Evolutionary conservation across 805 yeast species (phyloP).

Genomic region (Yamadazyma sp.): DNA sequence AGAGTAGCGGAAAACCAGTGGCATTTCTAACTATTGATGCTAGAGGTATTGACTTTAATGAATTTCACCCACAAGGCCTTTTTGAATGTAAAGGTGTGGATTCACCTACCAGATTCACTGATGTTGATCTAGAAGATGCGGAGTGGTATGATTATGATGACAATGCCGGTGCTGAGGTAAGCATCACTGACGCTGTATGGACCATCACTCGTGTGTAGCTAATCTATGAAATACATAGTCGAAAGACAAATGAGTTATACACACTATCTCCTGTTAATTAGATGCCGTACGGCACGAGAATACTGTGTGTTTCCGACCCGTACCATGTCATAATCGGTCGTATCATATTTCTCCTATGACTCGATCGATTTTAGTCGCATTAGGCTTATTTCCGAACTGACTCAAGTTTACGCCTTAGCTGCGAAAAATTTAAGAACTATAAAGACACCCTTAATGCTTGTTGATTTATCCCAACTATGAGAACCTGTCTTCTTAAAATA

Average conservation of each 20-base stretch:
- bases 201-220: constrained; percentile 41
- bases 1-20: constrained; percentile 43
- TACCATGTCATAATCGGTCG: too few species aligned
- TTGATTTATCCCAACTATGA: constrained; percentile 9
- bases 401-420: constrained; percentile 4
- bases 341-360: too few species aligned
- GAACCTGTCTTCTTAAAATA: constrained; percentile 12
- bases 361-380: too few species aligned
- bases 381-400: constrained; percentile 4
- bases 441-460: background rate
- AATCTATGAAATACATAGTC: too few species aligned
- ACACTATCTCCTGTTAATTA: too few species aligned
- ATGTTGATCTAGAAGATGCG: constrained; percentile 70
- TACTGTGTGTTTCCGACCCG: too few species aligned
- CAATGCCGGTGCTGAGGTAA: constrained; percentile 72
- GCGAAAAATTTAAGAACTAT: constrained; percentile 5
- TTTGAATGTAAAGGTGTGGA: constrained; percentile 58
- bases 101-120: constrained; percentile 51
- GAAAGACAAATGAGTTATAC: too few species aligned
- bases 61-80: constrained; percentile 66
- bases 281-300: background rate
- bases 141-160: constrained; percentile 98
- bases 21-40: constrained; percentile 70
- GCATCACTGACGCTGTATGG: constrained; percentile 74
- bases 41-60: constrained; percentile 76